Percentiles rank a stretch among this genome's conserved stretches.
Evolutionary conservation across 2,329 filamentous ascomycete genomes (phyloP).

Genomic region (Lasiodiplodia hormozganensis): DNA sequence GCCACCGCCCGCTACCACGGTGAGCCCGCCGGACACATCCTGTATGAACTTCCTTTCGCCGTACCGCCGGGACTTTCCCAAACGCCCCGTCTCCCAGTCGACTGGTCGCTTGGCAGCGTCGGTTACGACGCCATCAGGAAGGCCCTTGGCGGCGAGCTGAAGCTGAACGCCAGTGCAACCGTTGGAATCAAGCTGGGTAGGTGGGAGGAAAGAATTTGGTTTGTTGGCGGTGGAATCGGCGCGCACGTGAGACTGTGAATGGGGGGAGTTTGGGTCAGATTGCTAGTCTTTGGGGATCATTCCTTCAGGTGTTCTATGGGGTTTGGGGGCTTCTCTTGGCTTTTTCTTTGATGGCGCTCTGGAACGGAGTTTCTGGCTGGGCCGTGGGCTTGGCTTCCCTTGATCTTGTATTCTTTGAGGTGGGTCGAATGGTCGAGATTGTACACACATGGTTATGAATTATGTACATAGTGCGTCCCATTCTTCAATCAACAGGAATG

Average conservation of each 20-base stretch:
- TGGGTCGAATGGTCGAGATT: background rate
- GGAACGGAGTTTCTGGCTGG: background rate
- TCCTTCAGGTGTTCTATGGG: background rate
- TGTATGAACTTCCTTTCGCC: constrained; percentile 75
- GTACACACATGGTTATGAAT: background rate
- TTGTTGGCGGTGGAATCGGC: constrained; percentile 53
- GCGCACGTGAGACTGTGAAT: constrained; percentile 52
- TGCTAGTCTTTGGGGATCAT: background rate
- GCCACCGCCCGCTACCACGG: constrained; percentile 87
- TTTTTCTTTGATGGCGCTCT: background rate
- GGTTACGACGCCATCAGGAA: constrained; percentile 83
- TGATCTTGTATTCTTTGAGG: background rate
- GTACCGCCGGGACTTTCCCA: constrained; percentile 76
- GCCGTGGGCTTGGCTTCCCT: background rate
- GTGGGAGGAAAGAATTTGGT: constrained; percentile 73
- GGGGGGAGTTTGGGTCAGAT: background rate
- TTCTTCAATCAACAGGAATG: background rate
- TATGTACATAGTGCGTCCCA: background rate
- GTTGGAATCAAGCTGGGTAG: constrained; percentile 76
- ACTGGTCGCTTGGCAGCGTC: constrained; percentile 77
- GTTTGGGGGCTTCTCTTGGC: background rate
- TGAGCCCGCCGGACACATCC: constrained; percentile 77
- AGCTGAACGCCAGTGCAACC: constrained; percentile 77
- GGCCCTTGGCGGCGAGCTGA: constrained; percentile 80
- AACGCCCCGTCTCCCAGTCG: constrained; percentile 80